Evolutionary conservation across 495 filamentous ascomycete genomes (phyloP).

Genomic region (Neurospora sp.): DNA sequence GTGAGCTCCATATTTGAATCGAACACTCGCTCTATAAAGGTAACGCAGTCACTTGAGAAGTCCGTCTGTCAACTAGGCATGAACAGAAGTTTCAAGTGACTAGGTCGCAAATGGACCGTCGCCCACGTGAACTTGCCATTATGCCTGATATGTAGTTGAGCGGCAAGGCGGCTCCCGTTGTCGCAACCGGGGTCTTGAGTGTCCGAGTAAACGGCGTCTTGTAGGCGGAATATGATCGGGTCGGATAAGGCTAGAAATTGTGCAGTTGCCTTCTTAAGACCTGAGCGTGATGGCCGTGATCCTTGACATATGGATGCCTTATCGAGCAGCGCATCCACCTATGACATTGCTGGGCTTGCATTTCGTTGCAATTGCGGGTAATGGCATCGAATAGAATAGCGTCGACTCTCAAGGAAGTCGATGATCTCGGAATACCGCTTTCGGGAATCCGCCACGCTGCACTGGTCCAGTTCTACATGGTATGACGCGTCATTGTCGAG

Average conservation of each 20-base stretch:
- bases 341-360: background rate
- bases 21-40: background rate
- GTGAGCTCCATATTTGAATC: background rate
- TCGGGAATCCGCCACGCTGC: background rate
- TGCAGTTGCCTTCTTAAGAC: background rate
- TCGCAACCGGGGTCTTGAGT: background rate
- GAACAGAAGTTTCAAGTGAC: background rate
- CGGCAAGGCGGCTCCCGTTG: background rate
- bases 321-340: background rate
- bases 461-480: background rate
- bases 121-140: background rate
- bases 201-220: background rate
- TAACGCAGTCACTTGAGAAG: background rate
- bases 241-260: background rate
- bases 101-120: background rate
- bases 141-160: background rate
- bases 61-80: background rate
- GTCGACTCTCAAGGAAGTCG: background rate
- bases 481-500: background rate
- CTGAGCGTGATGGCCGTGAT: background rate
- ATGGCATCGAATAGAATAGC: background rate
- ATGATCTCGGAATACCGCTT: background rate
- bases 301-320: background rate
- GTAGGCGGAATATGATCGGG: background rate
- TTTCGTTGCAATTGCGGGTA: background rate